Percentiles rank a stretch among this genome's conserved stretches.
Evolutionary conservation across 306 rosid genomes (phyloP).

Genomic region (Prunus dulcis): DNA sequence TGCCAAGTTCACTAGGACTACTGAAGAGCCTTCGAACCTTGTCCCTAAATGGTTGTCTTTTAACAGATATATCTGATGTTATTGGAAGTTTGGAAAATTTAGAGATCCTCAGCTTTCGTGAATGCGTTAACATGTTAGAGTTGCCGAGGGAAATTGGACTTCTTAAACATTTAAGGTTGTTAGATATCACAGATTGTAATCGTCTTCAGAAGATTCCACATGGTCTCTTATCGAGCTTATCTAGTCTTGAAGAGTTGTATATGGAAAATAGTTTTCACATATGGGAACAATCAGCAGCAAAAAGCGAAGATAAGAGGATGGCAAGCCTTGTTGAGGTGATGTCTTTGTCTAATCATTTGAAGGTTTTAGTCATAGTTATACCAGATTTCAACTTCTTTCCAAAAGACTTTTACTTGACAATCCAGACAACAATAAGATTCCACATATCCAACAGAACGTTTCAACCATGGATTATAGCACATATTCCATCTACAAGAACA

Average conservation of each 20-base stretch:
- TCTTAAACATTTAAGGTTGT: background rate
- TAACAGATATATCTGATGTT: background rate
- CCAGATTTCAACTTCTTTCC: background rate
- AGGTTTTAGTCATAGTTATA: accelerated
- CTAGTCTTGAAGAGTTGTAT: constrained; percentile 1
- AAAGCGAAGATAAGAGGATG: too few relatives aligned
- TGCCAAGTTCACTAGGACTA: background rate
- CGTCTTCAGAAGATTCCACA: background rate
- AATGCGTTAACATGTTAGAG: accelerated
- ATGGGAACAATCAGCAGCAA: background rate
- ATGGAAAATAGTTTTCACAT: accelerated
- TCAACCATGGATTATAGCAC: too few relatives aligned
- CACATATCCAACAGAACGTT: background rate
- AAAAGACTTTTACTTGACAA: background rate
- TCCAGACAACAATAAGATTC: background rate
- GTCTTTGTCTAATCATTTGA: background rate
- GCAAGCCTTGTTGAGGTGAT: background rate
- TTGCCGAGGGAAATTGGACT: background rate
- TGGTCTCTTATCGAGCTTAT: background rate
- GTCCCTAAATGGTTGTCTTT: background rate
- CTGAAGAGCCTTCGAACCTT: constrained; percentile 2
- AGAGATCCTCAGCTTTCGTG: background rate
- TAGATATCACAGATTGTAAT: accelerated
- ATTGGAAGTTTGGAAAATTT: background rate
- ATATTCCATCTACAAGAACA: too few relatives aligned